These are phyloP conservation scores for Sungouiella blattae DNA, from an alignment of 805 yeast genomes.

Conservation along the genomic window DNA sequence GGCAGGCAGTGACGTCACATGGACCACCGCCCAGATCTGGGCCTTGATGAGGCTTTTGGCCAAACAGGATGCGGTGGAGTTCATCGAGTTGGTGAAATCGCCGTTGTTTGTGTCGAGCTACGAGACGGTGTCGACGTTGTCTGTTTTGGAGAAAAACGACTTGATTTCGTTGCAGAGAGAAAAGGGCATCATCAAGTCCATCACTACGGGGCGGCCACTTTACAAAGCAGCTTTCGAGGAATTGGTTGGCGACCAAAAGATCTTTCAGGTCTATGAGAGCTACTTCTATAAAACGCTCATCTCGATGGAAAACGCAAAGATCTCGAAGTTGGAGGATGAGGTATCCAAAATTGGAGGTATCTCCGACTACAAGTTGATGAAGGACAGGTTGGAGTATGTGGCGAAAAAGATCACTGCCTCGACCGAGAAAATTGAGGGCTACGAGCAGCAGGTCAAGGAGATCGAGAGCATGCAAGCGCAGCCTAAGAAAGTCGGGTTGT, in stretches of 20 bases:
- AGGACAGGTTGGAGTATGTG: conserved; percentile 61
- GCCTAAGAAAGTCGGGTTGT: conserved; percentile 2
- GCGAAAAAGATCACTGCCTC: conserved; percentile 62
- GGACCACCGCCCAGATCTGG: conserved; percentile 88
- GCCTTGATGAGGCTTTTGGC: conserved; percentile 65
- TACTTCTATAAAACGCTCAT: conserved; percentile 54
- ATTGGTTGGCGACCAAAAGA: conserved; percentile 53
- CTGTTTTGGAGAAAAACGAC: conserved; percentile 76
- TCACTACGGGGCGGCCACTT: conserved; percentile 81
- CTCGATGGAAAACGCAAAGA: conserved; percentile 56
- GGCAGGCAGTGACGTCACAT: conserved; percentile 37
- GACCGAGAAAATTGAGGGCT: conserved; percentile 39
- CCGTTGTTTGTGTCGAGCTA: conserved; percentile 60
- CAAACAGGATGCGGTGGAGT: conserved; percentile 41
- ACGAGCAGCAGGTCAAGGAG: conserved; percentile 26
- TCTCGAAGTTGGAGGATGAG: conserved; percentile 68
- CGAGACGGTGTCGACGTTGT: conserved; percentile 43
- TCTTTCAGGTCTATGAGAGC: conserved; percentile 62
- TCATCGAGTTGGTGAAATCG: conserved; percentile 49
- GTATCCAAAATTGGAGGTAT: conserved; percentile 53
- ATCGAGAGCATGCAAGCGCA: conserved; percentile 9
- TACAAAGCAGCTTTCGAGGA: conserved; percentile 74
- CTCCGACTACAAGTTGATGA: conserved; percentile 51
- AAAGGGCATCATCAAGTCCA: conserved; percentile 65
- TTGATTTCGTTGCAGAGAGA: conserved; percentile 68